These are phyloP conservation scores for Fomitopsis serialis DNA, from an alignment of 768 basidiomycete species.

Conservation along the genomic window DNA sequence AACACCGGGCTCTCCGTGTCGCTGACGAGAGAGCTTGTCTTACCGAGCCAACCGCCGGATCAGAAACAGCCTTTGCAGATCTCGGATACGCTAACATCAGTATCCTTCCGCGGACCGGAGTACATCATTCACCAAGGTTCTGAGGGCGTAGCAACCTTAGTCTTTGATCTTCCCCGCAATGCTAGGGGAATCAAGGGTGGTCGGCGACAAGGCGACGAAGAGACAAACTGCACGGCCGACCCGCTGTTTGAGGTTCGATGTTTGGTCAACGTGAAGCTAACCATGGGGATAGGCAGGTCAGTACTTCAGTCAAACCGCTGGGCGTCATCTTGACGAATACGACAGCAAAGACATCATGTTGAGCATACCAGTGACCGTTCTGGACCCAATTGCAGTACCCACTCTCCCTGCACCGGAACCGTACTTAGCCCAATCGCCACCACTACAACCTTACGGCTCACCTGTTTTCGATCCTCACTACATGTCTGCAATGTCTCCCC, in stretches of 20 bases:
- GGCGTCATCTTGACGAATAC: constrained; percentile 2
- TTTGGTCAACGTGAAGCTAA: constrained; percentile 53
- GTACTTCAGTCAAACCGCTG: constrained; percentile 15
- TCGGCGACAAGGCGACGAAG: constrained; percentile 46
- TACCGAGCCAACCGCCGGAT: constrained; percentile 37
- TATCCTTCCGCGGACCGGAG: constrained; percentile 70
- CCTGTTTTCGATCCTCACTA: constrained; percentile 8
- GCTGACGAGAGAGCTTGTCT: constrained; percentile 53
- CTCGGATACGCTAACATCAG: constrained; percentile 61
- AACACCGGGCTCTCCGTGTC: constrained; percentile 62
- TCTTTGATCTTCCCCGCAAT: constrained; percentile 70
- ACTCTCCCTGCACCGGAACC: constrained; percentile 22
- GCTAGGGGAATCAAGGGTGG: constrained; percentile 66
- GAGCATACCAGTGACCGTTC: constrained; percentile 56
- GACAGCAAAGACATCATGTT: constrained; percentile 66
- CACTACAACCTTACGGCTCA: constrained; percentile 8
- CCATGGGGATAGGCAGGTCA: constrained; percentile 73
- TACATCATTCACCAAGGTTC: constrained; percentile 68
- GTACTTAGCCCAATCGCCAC: constrained; percentile 17
- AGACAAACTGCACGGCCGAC: constrained; percentile 29
- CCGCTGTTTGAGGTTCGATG: constrained; percentile 68
- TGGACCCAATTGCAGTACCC: constrained; percentile 62
- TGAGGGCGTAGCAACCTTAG: constrained; percentile 75
- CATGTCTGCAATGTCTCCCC: constrained; percentile 7
- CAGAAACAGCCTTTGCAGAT: constrained; percentile 51